phyloP scores from a whole-genome alignment of 805 yeast species.

The Candida andamanensis region DNA sequence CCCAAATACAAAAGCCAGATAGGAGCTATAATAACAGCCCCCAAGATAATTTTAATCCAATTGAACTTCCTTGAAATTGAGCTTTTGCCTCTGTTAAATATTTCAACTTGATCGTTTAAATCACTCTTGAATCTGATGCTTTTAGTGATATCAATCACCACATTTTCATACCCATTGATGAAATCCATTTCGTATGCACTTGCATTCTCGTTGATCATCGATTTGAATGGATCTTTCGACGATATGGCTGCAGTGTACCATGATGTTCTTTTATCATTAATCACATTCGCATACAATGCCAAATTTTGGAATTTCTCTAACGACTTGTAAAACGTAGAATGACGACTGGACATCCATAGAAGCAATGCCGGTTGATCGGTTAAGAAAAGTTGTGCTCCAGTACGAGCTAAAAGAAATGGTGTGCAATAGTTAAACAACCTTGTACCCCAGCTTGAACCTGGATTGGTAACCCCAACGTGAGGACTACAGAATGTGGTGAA shows the following conservation, averaged over 20 bases:
- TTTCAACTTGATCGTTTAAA: constrained; percentile 1
- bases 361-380: constrained; percentile 46
- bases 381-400: constrained; percentile 59
- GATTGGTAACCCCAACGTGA: constrained; percentile 68
- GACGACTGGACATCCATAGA: constrained; percentile 58
- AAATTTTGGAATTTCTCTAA: constrained; percentile 48
- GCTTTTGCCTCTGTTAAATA: constrained; percentile 22
- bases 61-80: constrained; percentile 28
- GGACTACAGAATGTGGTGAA: constrained; percentile 51
- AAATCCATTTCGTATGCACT: constrained; percentile 38
- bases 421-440: constrained; percentile 57
- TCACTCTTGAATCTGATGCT: constrained; percentile 27
- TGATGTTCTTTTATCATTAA: constrained; percentile 74
- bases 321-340: constrained; percentile 56
- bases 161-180: constrained; percentile 50
- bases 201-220: constrained; percentile 37
- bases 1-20: constrained; percentile 58
- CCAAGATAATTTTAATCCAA: constrained; percentile 45
- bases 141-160: constrained; percentile 47
- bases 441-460: constrained; percentile 24
- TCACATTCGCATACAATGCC: constrained; percentile 66
- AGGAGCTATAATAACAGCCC: constrained; percentile 53
- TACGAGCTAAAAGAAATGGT: constrained; percentile 60
- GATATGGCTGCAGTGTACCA: constrained; percentile 82
- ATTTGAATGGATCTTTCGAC: constrained; percentile 53